phyloP scores from a whole-genome alignment of 371 early-diverging fungal genomes.

The Rhizopus sp. region DNA sequence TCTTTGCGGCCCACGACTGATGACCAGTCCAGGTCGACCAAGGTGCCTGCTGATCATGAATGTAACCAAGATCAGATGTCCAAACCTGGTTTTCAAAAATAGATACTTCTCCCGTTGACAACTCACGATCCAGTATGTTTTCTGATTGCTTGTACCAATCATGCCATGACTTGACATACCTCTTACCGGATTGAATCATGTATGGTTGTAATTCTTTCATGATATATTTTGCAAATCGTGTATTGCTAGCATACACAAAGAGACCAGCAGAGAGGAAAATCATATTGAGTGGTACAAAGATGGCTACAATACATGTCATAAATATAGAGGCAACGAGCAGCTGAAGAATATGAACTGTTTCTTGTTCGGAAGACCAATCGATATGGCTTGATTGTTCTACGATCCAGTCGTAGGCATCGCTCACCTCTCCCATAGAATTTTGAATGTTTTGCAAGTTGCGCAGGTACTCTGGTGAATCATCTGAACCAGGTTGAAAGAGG shows the following conservation, averaged over 20 bases:
- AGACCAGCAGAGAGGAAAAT: constrained; percentile 18
- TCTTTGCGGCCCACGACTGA: constrained; percentile 14
- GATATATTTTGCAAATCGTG: constrained; percentile 18
- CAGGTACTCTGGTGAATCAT: constrained; percentile 45
- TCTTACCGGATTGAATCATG: constrained; percentile 17
- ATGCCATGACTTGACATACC: background rate
- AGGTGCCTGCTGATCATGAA: constrained; percentile 16
- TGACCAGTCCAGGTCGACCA: constrained; percentile 28
- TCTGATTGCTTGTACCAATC: constrained; percentile 29
- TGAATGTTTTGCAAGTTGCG: constrained; percentile 45
- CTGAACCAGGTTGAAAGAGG: constrained; percentile 19
- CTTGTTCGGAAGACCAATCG: constrained; percentile 38
- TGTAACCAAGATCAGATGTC: constrained; percentile 24
- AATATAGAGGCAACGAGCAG: constrained; percentile 19
- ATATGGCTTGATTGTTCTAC: constrained; percentile 23
- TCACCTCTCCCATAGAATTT: constrained; percentile 47
- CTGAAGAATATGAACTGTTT: constrained; percentile 35
- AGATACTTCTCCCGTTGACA: constrained; percentile 18
- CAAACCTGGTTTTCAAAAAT: constrained; percentile 34
- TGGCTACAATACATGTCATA: constrained; percentile 8
- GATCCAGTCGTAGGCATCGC: constrained; percentile 37
- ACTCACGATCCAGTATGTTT: constrained; percentile 15
- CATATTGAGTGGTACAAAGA: constrained; percentile 13
- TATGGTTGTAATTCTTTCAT: constrained; percentile 17
- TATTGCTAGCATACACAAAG: constrained; percentile 18